Evolutionary conservation across 306 rosid species (phyloP).

Genomic region (Vachellia collinsii): DNA sequence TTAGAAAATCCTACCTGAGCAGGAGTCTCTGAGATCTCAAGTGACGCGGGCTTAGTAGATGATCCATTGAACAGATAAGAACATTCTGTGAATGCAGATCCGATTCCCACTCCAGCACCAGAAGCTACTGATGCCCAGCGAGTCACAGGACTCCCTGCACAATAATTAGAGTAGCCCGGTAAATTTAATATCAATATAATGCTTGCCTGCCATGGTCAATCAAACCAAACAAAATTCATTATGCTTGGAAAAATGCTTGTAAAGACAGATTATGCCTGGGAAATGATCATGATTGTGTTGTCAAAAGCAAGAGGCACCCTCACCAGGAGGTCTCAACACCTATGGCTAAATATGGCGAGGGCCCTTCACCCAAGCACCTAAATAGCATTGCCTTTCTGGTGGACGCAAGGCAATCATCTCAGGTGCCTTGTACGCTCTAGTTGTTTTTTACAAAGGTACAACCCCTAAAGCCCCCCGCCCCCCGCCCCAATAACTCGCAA

Average conservation of each 20-base stretch:
- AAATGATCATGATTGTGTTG: background rate
- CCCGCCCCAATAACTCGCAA: background rate
- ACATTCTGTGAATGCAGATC: conserved; percentile 83
- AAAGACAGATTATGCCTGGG: background rate
- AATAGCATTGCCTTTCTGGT: background rate
- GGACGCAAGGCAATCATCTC: background rate
- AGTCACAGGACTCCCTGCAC: conserved; percentile 79
- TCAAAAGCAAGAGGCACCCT: background rate
- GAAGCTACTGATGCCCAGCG: conserved; percentile 92
- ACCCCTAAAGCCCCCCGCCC: background rate
- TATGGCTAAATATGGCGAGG: background rate
- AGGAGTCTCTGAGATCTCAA: conserved; percentile 47
- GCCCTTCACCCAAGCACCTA: background rate
- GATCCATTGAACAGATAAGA: conserved; percentile 64
- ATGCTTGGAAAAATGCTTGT: background rate
- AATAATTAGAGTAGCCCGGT: conserved; percentile 24
- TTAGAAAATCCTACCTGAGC: conserved; percentile 38
- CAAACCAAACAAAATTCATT: background rate
- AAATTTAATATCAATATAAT: conserved; percentile 17
- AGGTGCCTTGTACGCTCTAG: background rate
- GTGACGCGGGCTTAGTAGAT: conserved; percentile 49
- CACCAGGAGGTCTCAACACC: background rate
- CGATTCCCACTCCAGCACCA: conserved; percentile 88
- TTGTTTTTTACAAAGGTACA: background rate
- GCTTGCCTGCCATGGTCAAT: background rate